A percentile compares a stretch with the other conserved stretches of the same genome.
Conservation (phyloP, 2,329 filamentous ascomycete species). For the Gyromitra esculenta region DNA sequence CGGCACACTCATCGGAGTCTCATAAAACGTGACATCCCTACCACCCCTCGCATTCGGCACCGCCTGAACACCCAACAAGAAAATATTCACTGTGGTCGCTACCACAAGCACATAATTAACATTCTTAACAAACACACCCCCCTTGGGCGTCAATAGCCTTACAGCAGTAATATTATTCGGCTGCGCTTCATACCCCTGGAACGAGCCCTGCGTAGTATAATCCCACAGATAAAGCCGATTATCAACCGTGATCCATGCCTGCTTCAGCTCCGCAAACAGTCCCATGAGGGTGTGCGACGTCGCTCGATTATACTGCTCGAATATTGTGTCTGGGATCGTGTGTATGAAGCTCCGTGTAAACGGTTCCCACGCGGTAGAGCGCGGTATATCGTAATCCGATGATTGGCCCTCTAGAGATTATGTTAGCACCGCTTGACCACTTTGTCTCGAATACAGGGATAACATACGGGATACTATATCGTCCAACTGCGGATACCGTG, state of each 20-base stretch:
- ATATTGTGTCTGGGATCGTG: constrained; percentile 88
- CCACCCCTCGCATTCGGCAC: constrained; percentile 72
- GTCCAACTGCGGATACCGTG: constrained; percentile 87
- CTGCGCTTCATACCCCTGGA: constrained; percentile 57
- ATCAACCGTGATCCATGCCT: constrained; percentile 95
- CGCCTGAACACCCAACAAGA: constrained; percentile 84
- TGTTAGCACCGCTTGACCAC: constrained; percentile 11
- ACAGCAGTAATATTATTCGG: constrained; percentile 84
- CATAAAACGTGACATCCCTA: constrained; percentile 80
- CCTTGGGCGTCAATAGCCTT: constrained; percentile 82
- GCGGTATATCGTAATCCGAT: constrained; percentile 86
- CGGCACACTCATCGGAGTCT: constrained; percentile 84
- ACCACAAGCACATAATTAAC: constrained; percentile 91
- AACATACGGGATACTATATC: constrained; percentile 85
- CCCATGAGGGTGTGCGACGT: constrained; percentile 94
- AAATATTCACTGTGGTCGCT: constrained; percentile 84
- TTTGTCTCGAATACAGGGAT: constrained; percentile 56
- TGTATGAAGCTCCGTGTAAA: constrained; percentile 89
- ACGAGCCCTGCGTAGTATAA: constrained; percentile 77
- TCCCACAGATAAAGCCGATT: constrained; percentile 98
- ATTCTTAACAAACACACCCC: constrained; percentile 79
- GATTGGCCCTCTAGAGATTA: constrained; percentile 77
- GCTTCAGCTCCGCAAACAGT: constrained; percentile 90
- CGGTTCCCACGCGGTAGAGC: constrained; percentile 77
- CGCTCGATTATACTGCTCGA: constrained; percentile 88